Base-by-base conservation (phyloP, 495 filamentous ascomycete species). In the Tuber brumale region DNA sequence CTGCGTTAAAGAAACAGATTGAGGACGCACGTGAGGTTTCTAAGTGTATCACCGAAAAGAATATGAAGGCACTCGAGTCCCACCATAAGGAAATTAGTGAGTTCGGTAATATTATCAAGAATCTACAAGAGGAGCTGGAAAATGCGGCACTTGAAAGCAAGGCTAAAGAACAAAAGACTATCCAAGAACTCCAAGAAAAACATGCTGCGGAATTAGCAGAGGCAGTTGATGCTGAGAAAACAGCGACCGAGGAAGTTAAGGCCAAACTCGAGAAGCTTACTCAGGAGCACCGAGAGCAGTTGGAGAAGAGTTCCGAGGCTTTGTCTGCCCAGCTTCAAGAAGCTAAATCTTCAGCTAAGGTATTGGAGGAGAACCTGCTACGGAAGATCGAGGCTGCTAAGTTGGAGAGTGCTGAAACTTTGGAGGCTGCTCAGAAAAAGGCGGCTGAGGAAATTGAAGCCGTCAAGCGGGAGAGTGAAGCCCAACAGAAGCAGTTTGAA, bases 81-180 rank as follows among this genome's bases (percentile, higher is more conserved):
- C 80, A 78, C 21, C 42, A 70, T 37, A 71, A 48, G 31, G 74
- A 84, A 46, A 77, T 88, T 43, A 84, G 87, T 5, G 86, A 86
- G 10, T 83, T 85, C 9, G 83, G 84, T 48, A 84, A 85, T 39
- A 86, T 86, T 5, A 82, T 88, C 48, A 85, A 85, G 27, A 84
- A 85, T 48, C 83, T 88, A 43, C 84, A 87, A 31, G 80, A 76
- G 6, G 86, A 88, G 73, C 83, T 87, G 61, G 81, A 85, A 45
- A 85, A 85, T 70, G 73, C 87, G 41, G 82, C 84, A 23, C 81
- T 78, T 39, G 79, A 85, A 46, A 87, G 87, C 76, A 82, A 86
- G 42, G 79, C 86, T 69, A 86, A 77, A 21, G 71, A 81, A n/a
- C 61, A 81, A 41, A 73, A 83, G 23, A 75, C 85, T 57, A 82